These are phyloP conservation scores for Panellus pusillus DNA, from an alignment of 768 basidiomycete species.

Conservation along the genomic window DNA sequence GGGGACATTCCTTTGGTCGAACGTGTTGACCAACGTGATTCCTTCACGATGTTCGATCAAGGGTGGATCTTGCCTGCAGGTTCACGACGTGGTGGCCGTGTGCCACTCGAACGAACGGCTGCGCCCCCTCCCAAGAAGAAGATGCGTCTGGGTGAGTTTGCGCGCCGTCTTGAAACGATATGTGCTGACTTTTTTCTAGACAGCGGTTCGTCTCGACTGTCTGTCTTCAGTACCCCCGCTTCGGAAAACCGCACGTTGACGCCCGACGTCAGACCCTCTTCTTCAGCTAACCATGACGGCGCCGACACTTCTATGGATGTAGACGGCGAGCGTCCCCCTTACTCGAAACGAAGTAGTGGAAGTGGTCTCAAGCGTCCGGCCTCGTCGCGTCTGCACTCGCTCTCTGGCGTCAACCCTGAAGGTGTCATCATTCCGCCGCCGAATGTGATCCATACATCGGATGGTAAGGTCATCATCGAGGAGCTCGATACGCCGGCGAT, in stretches of 20 bases:
- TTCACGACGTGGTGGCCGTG: constrained; percentile 62
- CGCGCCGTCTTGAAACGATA: constrained; percentile 4
- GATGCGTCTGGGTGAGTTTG: constrained; percentile 41
- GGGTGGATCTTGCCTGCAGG: constrained; percentile 88
- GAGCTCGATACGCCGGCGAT: constrained; percentile 71
- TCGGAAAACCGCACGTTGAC: constrained; percentile 46
- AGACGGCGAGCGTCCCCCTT: constrained; percentile 18
- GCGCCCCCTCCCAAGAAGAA: constrained; percentile 58
- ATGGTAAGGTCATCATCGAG: constrained; percentile 63
- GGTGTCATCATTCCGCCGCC: constrained; percentile 21
- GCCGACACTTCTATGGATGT: constrained; percentile 24
- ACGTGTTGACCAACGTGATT: constrained; percentile 68
- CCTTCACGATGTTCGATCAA: constrained; percentile 79
- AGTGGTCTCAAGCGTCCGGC: background rate
- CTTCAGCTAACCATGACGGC: constrained; percentile 18
- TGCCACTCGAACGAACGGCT: constrained; percentile 42
- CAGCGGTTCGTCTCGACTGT: constrained; percentile 43
- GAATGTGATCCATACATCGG: constrained; percentile 32
- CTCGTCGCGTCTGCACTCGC: constrained; percentile 5
- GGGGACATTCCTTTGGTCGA: constrained; percentile 60
- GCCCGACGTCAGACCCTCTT: constrained; percentile 24
- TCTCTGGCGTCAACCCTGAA: constrained; percentile 12
- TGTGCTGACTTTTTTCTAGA: constrained; percentile 27
- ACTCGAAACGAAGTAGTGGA: constrained; percentile 1
- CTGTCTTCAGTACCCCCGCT: constrained; percentile 44